Conservation (phyloP, 2,329 filamentous ascomycete species). For the Trichoderma asperellum region DNA sequence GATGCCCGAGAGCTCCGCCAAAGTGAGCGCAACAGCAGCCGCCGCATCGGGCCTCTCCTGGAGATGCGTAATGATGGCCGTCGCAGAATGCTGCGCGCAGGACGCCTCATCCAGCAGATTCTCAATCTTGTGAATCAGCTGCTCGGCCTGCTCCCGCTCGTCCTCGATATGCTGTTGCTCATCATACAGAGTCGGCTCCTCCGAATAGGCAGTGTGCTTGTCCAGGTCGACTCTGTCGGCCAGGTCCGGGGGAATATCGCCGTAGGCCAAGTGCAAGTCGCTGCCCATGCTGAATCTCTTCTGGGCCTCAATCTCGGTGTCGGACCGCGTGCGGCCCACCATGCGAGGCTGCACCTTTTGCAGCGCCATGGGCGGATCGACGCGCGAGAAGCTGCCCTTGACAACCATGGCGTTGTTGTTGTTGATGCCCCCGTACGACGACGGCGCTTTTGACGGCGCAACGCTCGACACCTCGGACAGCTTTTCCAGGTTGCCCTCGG, state of each 20-base stretch:
- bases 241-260: constrained; percentile 75
- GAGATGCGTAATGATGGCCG: constrained; percentile 75
- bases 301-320: constrained; percentile 42
- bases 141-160: constrained; percentile 57
- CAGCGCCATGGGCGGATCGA: constrained; percentile 35
- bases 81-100: constrained; percentile 83
- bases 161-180: constrained; percentile 40
- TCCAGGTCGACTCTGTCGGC: constrained; percentile 53
- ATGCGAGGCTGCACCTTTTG: constrained; percentile 32
- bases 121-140: constrained; percentile 75
- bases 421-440: constrained; percentile 46
- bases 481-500: constrained; percentile 56
- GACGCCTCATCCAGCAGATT: constrained; percentile 81
- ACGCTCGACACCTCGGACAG: constrained; percentile 57
- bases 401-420: constrained; percentile 44
- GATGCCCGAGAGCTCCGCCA: constrained; percentile 87
- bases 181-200: constrained; percentile 29
- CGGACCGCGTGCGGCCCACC: constrained; percentile 44
- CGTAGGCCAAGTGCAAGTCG: constrained; percentile 92
- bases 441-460: constrained; percentile 50
- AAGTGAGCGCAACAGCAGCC: constrained; percentile 87
- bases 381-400: constrained; percentile 48
- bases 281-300: constrained; percentile 55
- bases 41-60: constrained; percentile 81
- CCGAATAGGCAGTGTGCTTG: constrained; percentile 49